Base-by-base conservation (phyloP, 441 rosid species). In the Manihot esculenta region DNA sequence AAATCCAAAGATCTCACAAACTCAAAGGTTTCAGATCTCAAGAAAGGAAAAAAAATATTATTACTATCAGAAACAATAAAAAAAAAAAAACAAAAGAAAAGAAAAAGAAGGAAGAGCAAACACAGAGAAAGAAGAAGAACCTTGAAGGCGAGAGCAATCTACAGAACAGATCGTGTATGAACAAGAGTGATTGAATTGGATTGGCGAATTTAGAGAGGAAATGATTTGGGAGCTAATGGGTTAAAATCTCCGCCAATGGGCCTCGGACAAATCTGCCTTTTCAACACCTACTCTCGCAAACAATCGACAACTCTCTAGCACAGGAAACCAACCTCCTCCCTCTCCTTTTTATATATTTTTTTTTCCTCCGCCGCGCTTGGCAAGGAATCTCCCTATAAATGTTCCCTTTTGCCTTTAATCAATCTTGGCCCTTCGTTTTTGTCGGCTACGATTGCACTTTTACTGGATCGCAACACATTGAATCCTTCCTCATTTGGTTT, bases 171-270 rank as follows among this genome's bases (percentile, higher is more conserved):
- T 50, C 18, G 24, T 18, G 13, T 2, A 21, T 21, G 13, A 21
- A 4, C 6, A 21, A 23, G 17, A 58, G 1, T 10, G 27, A 17
- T 33, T 1, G 26, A 9, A 1, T 10, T 27, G 60, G 33, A 10
- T 11, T 55, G 42, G 58, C 7, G 44, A 41, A 27, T 45, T 13
- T 23, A 47, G n/a, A 64, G 23, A 64, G 20, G 53, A 63, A 24
- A 63, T 62, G 24, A n/a, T 1, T 62, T 3, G 7, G 11, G 56
- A 12, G 23, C 23, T 7, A 53, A 14, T 17, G 41, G 15, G 11
- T 58, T 44, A 74, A 72, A 27, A 70, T 47, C 66, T 80, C 84
- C 74, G 77, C 77, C 80, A 66, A 77, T 62, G 64, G 71, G 64
- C 73, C 76, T 77, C 8, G 79, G 26, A 70, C 38, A 44, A 75